Base-by-base conservation (phyloP, 805 yeast species). In the Candida argentea region DNA sequence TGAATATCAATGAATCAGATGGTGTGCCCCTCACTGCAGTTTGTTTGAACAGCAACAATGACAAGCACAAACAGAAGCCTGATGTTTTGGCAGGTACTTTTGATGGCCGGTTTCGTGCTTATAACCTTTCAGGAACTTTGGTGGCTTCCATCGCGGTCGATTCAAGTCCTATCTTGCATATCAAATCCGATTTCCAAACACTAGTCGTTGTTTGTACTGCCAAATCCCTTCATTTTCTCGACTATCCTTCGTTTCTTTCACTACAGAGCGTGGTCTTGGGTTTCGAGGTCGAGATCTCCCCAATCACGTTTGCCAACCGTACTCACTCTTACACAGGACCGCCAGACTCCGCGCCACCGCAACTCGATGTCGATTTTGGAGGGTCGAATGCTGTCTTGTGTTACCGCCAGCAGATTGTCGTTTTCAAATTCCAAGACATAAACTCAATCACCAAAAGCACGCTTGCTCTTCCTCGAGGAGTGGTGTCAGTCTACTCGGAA, bases 341-440 rank as follows among this genome's bases (percentile, higher is more conserved):
- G 6, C 35, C 36, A 8, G 5, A 11, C 18, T 13, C 14, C 10
- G 20, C 22, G 3, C 26, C 24, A 6, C 21, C 19, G 23, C 17
- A 27, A 30, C 26, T 52, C 26, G 56, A 58, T 25, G 50, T 46
- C 9, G 67, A 61, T 36, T 52, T 48, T 31, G 55, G 48, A 7
- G 61, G 44, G 27, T 29, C 20, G 10, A 55, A 51, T 31, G 38
- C 59, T 2, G 38, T 57, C 2, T 21, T 57, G 9, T 35, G 48
- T 25, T 36, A 39, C 22, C 40, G 25, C 5, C 22, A 34, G 3
- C 21, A 27, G 8, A 42, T 56, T 16, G 43, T 43, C 15, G 56
- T 50, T 5, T 39, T 46, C 21, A 47, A 53, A 28, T 51, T 37
- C 27, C 19, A 23, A 9, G 28, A 36, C 14, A 13, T 29, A 9